A percentile compares a stretch with the other conserved stretches of the same genome.
Evolutionary conservation across 495 filamentous ascomycete genomes (phyloP).

Genomic region (Rusavskia elegans): DNA sequence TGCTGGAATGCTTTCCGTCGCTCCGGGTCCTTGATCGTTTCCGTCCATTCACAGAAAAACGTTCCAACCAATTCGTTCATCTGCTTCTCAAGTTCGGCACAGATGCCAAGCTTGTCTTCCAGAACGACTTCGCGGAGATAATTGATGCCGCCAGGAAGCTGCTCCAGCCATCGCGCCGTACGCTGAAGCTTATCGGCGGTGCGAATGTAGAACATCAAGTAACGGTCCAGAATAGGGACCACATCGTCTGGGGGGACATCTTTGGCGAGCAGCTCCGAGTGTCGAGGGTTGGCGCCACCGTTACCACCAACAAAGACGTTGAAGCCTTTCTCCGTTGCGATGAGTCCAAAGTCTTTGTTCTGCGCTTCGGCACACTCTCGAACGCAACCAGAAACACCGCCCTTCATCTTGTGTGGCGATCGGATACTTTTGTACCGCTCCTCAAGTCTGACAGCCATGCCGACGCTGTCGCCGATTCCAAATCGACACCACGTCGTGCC

Average conservation of each 20-base stretch:
- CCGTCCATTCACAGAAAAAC: slow-evolving; percentile 96
- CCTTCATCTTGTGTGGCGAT: slow-evolving; percentile 86
- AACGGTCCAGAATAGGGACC: slow-evolving; percentile 76
- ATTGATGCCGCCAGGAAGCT: slow-evolving; percentile 68
- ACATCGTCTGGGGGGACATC: slow-evolving; percentile 80
- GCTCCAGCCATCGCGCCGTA: slow-evolving; percentile 86
- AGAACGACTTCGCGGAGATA: slow-evolving; percentile 77
- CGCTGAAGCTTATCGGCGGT: slow-evolving; percentile 91
- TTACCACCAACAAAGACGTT: slow-evolving; percentile 93
- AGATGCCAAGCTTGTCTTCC: slow-evolving; percentile 80
- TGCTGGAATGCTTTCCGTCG: slow-evolving; percentile 63
- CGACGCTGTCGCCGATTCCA: slow-evolving; percentile 90
- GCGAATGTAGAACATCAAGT: slow-evolving; percentile 91
- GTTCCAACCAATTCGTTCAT: slow-evolving; percentile 78
- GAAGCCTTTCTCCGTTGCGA: slow-evolving; percentile 88
- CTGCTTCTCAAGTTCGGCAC: slow-evolving; percentile 69
- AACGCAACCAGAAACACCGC: slow-evolving; percentile 81
- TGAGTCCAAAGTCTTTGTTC: slow-evolving; percentile 92
- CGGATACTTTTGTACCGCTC: slow-evolving; percentile 92
- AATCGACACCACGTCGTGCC: slow-evolving; percentile 92
- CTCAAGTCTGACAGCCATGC: slow-evolving; percentile 84
- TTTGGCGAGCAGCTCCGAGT: slow-evolving; percentile 78
- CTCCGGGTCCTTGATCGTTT: slow-evolving; percentile 56
- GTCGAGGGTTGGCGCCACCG: slow-evolving; percentile 74
- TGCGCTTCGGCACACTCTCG: slow-evolving; percentile 92